Percentiles rank a stretch among this genome's conserved stretches.
phyloP scores from a whole-genome alignment of 345 rosid genomes.

The Euphorbia lathyris region DNA sequence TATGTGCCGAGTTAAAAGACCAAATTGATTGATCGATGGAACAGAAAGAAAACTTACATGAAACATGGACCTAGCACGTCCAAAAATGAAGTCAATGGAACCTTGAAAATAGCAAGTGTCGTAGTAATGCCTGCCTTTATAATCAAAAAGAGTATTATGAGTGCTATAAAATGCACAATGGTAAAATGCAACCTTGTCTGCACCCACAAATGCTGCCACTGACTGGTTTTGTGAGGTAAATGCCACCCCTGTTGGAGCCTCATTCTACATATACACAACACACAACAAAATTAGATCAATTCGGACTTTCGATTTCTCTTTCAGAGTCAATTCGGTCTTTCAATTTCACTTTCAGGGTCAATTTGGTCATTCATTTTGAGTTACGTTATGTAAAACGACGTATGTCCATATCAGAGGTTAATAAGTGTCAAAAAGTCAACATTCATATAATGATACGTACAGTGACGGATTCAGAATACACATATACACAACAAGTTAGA shows the following conservation, averaged over 20 bases:
- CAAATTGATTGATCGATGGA: background rate
- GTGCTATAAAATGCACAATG: conserved; percentile 87
- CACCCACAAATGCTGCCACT: conserved; percentile 81
- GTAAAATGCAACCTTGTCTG: conserved; percentile 76
- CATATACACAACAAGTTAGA: too few relatives aligned
- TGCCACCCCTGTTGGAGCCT: conserved; percentile 83
- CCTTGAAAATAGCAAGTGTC: conserved; percentile 81
- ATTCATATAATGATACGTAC: too few relatives aligned
- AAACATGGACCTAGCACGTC: conserved; percentile 76
- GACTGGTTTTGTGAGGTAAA: conserved; percentile 95
- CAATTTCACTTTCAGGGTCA: too few relatives aligned
- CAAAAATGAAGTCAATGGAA: conserved; percentile 91
- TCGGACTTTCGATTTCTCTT: too few relatives aligned
- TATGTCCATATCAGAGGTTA: too few relatives aligned
- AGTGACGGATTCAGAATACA: too few relatives aligned
- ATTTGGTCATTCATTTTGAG: too few relatives aligned
- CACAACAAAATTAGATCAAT: too few relatives aligned
- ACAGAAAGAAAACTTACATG: conserved; percentile 32
- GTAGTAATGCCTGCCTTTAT: conserved; percentile 92
- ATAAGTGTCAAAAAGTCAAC: too few relatives aligned
- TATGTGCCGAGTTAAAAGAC: too few relatives aligned
- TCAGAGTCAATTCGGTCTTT: too few relatives aligned
- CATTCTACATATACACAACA: conserved; percentile 45
- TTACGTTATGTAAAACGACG: too few relatives aligned
- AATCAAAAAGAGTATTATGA: conserved; percentile 89